These are phyloP conservation scores for Sporothrix schenckii DNA, from an alignment of 2,329 filamentous ascomycete genomes.

Conservation along the genomic window DNA sequence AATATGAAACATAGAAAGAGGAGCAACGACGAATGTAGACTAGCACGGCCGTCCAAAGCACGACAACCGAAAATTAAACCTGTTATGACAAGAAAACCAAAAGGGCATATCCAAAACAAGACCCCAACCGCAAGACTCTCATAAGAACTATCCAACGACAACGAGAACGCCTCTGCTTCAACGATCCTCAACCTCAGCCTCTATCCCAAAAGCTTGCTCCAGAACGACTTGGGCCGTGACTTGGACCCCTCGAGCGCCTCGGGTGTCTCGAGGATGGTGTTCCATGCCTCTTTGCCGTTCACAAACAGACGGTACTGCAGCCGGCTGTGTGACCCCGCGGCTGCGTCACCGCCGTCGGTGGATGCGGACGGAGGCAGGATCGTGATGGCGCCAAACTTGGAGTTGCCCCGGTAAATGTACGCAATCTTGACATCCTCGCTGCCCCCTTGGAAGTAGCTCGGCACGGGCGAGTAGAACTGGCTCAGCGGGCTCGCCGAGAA, in stretches of 20 bases:
- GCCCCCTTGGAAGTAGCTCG: conserved; percentile 81
- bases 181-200: neutral
- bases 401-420: conserved; percentile 83
- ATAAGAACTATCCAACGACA: neutral
- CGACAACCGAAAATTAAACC: neutral
- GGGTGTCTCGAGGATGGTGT: conserved; percentile 56
- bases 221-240: conserved; percentile 49
- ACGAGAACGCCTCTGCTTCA: neutral
- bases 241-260: conserved; percentile 41
- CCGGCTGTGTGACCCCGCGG: conserved; percentile 52
- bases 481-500: conserved; percentile 89
- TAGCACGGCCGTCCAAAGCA: neutral
- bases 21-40: neutral
- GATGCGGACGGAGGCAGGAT: conserved; percentile 50
- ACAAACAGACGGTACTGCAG: conserved; percentile 82
- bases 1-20: neutral
- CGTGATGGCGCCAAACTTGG: conserved; percentile 83
- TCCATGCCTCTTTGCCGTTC: conserved; percentile 80
- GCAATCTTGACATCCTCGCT: conserved; percentile 81
- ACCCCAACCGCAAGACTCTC: neutral
- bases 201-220: conserved; percentile 46
- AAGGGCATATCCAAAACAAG: conserved; percentile 10
- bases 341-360: conserved; percentile 51
- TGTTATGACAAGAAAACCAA: neutral
- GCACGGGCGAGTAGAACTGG: conserved; percentile 88